phyloP scores from a whole-genome alignment of 2,329 filamentous ascomycete genomes.

The Colletotrichum orbiculare region DNA sequence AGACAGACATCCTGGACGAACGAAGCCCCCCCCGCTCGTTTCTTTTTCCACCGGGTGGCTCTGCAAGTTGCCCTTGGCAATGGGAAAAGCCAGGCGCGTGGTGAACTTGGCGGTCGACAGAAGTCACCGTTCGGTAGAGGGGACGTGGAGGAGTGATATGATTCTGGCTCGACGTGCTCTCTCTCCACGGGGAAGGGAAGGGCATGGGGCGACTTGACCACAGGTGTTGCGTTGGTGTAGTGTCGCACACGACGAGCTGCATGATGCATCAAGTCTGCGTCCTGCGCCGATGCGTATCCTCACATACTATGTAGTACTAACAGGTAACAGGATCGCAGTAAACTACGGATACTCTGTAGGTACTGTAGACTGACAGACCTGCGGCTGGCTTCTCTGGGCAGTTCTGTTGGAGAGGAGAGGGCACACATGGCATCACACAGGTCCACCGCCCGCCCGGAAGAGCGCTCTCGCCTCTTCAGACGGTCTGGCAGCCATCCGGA shows the following conservation, averaged over 20 bases:
- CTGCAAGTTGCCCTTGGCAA: conserved; percentile 17
- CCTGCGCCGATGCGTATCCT: conserved; percentile 3
- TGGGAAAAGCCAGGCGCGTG: too few species aligned
- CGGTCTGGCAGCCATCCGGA: conserved; percentile 1
- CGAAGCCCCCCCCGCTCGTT: conserved; percentile 20
- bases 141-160: background rate
- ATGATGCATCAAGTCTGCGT: conserved; percentile 14
- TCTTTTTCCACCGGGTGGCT: conserved; percentile 21
- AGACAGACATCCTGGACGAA: background rate
- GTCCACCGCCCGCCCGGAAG: too few species aligned
- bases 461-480: background rate
- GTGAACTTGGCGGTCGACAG: conserved; percentile 27
- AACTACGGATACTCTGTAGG: too few species aligned
- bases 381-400: conserved; percentile 1
- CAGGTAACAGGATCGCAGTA: too few species aligned
- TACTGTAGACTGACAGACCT: background rate
- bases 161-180: background rate
- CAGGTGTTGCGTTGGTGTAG: background rate
- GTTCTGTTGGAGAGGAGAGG: too few species aligned
- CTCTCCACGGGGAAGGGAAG: too few species aligned
- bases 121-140: background rate
- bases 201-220: too few species aligned
- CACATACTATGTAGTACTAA: background rate
- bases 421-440: too few species aligned
- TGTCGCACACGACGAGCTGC: conserved; percentile 19